Conservation (phyloP, 2,329 filamentous ascomycete species). For the Scytalidium sp. region DNA sequence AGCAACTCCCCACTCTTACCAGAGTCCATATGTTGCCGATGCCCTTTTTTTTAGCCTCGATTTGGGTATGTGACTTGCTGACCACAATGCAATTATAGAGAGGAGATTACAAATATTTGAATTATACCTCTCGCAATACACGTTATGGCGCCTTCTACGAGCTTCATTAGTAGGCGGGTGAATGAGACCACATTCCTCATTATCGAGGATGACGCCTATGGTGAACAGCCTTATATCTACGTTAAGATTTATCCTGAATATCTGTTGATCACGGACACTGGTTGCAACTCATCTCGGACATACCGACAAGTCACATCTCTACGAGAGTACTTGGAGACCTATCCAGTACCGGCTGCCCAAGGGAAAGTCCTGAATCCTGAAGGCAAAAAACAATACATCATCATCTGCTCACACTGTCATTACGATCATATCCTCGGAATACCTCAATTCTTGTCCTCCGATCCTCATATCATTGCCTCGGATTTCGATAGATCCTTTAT, state of each 20-base stretch:
- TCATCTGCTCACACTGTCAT: constrained; percentile 45
- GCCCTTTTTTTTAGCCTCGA: no score
- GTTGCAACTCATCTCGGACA: constrained; percentile 35
- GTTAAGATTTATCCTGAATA: constrained; percentile 36
- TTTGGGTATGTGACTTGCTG: no score
- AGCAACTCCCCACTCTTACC: no score
- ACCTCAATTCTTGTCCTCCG: constrained; percentile 16
- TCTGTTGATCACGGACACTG: constrained; percentile 41
- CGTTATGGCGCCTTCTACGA: constrained; percentile 12
- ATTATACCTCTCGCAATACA: not conserved
- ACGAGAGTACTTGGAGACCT: constrained; percentile 38
- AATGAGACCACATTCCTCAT: constrained; percentile 42
- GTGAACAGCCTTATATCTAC: constrained; percentile 43
- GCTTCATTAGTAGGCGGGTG: constrained; percentile 33
- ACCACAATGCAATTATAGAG: no score
- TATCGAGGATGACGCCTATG: constrained; percentile 39
- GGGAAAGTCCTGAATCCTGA: constrained; percentile 34
- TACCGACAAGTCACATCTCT: constrained; percentile 30
- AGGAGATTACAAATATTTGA: no score
- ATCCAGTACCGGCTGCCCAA: constrained; percentile 31
- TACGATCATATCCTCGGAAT: constrained; percentile 38
- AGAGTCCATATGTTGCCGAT: no score
- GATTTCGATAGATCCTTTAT: constrained; percentile 36
- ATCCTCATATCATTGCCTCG: constrained; percentile 29
- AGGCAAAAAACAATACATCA: constrained; percentile 31